Evolutionary conservation across 106 monocot genomes (phyloP), one percentile per base, ranked within the genome.

Genomic region (Chionographis japonica): DNA sequence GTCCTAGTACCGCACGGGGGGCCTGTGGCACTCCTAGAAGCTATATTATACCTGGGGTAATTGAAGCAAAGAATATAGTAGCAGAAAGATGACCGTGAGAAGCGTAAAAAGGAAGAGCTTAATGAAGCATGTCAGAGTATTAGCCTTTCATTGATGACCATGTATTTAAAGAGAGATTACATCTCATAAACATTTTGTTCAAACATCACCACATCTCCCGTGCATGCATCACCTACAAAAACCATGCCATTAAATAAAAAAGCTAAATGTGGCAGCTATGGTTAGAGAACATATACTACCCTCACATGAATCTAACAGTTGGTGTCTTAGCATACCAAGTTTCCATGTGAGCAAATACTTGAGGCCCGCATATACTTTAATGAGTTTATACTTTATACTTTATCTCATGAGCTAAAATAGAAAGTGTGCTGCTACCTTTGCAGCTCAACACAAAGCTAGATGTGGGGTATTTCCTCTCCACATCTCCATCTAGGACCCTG

Each of bases 181-280:
- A 83, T 88, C 18, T 87, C 83, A 73, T 88, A 91, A 52, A 91
- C 88, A 8, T 79, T 85, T 54, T 95, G 95, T 64, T 86, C 78
- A 59, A 95, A 95, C 74, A 91, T 83, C 63, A 95, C 88, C 11
- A 95, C 76, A 76, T 95, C 95, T 51, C 95, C 91, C 6, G 39
- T 84, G 67, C 95, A 95, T 38, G 88, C 83, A 80, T 95, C 91
- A 64, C 95, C 95, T 95, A 54, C 46, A 77, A 40, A 52, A 12
- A 66, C 52, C 20, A 62, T 15, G 18, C 8, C 36, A 18, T 4
- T 54, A 8, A 76, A 67, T 36, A 38, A 74, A 38, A 3, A 27
- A 36, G 9, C 12, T 37, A 40, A 16, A 72, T 17, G 36, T 56
- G 52, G 8, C 4, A 54, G 8, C 56, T 42, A 20, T 56, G 7